phyloP scores from a whole-genome alignment of 2,329 filamentous ascomycete genomes.

The Hymenoscyphus scutula region DNA sequence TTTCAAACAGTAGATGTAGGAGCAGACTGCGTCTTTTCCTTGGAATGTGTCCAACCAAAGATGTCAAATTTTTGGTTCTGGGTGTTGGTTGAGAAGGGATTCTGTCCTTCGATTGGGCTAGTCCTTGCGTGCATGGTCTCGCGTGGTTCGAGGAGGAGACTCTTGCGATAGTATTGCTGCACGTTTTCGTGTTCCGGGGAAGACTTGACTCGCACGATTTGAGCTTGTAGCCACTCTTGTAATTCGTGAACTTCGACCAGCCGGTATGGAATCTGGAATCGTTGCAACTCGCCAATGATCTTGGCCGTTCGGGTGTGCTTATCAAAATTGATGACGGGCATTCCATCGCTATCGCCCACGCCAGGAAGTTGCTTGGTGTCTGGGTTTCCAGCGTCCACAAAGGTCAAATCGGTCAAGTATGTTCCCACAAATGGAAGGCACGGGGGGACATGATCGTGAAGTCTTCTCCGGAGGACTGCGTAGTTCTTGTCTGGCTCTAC shows the following conservation, averaged over 20 bases:
- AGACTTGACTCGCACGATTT: conserved; percentile 67
- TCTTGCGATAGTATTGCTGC: conserved; percentile 65
- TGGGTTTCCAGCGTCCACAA: conserved; percentile 91
- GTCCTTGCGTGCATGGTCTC: conserved; percentile 35
- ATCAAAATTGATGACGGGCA: conserved; percentile 94
- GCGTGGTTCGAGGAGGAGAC: conserved; percentile 62
- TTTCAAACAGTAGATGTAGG: conserved; percentile 20
- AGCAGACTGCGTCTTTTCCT: conserved; percentile 19
- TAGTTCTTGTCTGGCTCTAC: conserved; percentile 92
- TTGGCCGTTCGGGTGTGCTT: conserved; percentile 93
- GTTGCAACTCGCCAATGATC: conserved; percentile 92
- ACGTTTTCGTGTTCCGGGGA: conserved; percentile 57
- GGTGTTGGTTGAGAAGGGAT: conserved; percentile 27
- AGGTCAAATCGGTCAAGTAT: conserved; percentile 93
- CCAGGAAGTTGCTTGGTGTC: conserved; percentile 73
- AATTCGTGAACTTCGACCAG: conserved; percentile 81
- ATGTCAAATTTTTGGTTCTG: conserved; percentile 52
- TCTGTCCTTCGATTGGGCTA: conserved; percentile 32
- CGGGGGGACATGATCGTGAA: conserved; percentile 83
- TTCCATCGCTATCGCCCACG: conserved; percentile 55
- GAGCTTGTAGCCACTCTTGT: conserved; percentile 86
- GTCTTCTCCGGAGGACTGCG: conserved; percentile 75
- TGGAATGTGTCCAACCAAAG: conserved; percentile 47
- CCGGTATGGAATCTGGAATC: conserved; percentile 91
- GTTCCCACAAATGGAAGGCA: conserved; percentile 95